Percentiles rank a stretch among this genome's conserved stretches.
Conservation (phyloP, 1,284 basidiomycete genomes). For the Ganoderma meredithae region DNA sequence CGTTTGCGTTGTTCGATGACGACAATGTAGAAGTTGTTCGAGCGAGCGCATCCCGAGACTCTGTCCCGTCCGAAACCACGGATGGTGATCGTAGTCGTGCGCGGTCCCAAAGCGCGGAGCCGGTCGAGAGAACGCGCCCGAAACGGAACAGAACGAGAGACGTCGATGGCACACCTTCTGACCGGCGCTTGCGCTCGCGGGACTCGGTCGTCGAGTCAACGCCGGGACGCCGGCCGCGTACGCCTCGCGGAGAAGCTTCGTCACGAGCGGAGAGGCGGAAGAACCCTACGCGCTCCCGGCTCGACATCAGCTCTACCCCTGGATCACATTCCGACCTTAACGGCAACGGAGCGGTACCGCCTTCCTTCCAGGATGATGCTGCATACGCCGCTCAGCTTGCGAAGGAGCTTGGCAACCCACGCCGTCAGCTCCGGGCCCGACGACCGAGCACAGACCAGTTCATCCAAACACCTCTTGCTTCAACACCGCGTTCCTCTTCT, state of each 20-base stretch:
- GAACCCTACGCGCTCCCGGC: slow-evolving; percentile 19
- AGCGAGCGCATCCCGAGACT: slow-evolving; percentile 25
- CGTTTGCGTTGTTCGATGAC: slow-evolving; percentile 40
- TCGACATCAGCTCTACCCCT: slow-evolving; percentile 13
- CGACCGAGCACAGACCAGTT: slow-evolving; percentile 38
- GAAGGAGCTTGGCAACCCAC: slow-evolving; percentile 45
- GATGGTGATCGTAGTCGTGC: slow-evolving; percentile 12
- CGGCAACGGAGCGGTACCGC: slow-evolving; percentile 16
- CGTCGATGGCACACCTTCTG: slow-evolving; percentile 21
- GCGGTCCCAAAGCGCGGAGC: slow-evolving; percentile 22
- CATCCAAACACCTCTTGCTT: slow-evolving; percentile 25
- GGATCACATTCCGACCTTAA: slow-evolving; percentile 12
- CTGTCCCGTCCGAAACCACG: slow-evolving; percentile 15
- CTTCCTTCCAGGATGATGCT: slow-evolving; percentile 44
- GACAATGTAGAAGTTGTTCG: slow-evolving; percentile 37
- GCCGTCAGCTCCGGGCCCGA: slow-evolving; percentile 42
- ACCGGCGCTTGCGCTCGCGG: slow-evolving; percentile 39
- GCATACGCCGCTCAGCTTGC: slow-evolving; percentile 49
- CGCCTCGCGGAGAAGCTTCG: slow-evolving; percentile 24
- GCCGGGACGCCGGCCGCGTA: slow-evolving; percentile 25
- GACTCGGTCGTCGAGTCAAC: slow-evolving; percentile 25
- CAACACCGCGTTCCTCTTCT: slow-evolving; percentile 30
- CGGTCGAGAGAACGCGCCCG: slow-evolving; percentile 22
- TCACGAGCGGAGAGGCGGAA: slow-evolving; percentile 22
- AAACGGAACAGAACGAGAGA: slow-evolving; percentile 25